Conservation (phyloP, 2,329 filamentous ascomycete genomes). For the Proliferodiscus dingleyae region DNA sequence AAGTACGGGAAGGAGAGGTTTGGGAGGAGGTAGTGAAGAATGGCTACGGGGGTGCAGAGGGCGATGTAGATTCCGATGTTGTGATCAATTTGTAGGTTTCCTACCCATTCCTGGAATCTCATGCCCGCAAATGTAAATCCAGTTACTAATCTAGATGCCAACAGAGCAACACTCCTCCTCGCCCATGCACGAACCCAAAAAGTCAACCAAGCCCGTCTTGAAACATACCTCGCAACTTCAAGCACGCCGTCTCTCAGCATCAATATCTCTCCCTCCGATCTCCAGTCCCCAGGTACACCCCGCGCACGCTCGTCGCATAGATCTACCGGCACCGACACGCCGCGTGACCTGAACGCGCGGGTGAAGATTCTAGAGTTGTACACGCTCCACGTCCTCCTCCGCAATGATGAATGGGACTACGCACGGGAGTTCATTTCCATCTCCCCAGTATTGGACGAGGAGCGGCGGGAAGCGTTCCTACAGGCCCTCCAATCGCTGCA, state of each 20-base stretch:
- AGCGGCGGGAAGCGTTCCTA: slow-evolving; percentile 82
- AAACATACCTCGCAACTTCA: slow-evolving; percentile 80
- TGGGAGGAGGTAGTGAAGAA: slow-evolving; percentile 90
- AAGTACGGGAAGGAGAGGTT: slow-evolving; percentile 83
- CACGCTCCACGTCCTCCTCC: slow-evolving; percentile 86
- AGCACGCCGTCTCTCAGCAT: slow-evolving; percentile 70
- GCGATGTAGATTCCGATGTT: slow-evolving; percentile 89
- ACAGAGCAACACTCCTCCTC: slow-evolving; percentile 79
- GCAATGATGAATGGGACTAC: slow-evolving; percentile 95
- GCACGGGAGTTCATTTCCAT: slow-evolving; percentile 84
- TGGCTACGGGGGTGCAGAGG: slow-evolving; percentile 84
- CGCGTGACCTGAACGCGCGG: slow-evolving; percentile 75
- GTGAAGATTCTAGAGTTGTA: slow-evolving; percentile 95
- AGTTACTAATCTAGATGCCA: too few relatives aligned
- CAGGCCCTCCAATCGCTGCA: slow-evolving; percentile 78
- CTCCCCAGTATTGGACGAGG: slow-evolving; percentile 85
- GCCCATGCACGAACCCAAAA: slow-evolving; percentile 82
- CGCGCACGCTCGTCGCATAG: slow-evolving; percentile 55
- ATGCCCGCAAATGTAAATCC: slow-evolving; percentile 5
- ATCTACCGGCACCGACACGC: slow-evolving; percentile 67
- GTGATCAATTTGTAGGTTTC: slow-evolving; percentile 80
- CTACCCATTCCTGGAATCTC: background rate
- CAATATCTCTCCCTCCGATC: slow-evolving; percentile 51
- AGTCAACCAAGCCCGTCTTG: slow-evolving; percentile 80
- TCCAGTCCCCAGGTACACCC: slow-evolving; percentile 46